Evolutionary conservation across 257 asterid species (phyloP).

Genomic region (Solanum acaule): DNA sequence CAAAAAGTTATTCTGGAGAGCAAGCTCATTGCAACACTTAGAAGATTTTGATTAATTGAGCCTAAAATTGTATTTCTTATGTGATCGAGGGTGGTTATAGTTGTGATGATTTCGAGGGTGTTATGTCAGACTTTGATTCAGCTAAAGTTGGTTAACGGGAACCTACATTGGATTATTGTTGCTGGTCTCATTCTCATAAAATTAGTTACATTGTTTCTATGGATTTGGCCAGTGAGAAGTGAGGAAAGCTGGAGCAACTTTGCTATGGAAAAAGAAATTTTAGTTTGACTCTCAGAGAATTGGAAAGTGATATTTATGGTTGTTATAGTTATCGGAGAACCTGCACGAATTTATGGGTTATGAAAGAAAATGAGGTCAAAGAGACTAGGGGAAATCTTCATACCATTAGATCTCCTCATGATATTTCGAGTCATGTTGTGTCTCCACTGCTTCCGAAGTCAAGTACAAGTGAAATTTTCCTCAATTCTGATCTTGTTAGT

Average conservation of each 20-base stretch:
- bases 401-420: background rate
- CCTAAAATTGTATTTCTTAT: too few relatives aligned
- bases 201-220: too few relatives aligned
- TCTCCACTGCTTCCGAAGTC: too few relatives aligned
- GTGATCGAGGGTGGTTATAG: background rate
- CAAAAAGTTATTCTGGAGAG: background rate
- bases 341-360: background rate
- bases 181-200: background rate
- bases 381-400: too few relatives aligned
- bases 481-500: too few relatives aligned
- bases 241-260: background rate
- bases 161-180: background rate
- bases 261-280: background rate
- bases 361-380: background rate
- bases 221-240: background rate
- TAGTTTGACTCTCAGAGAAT: too few relatives aligned
- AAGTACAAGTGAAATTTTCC: too few relatives aligned
- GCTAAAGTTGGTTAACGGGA: background rate
- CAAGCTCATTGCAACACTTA: too few relatives aligned
- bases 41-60: too few relatives aligned
- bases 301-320: background rate
- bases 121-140: too few relatives aligned
- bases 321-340: background rate
- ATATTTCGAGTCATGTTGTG: background rate
- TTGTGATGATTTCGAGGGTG: background rate